These are phyloP conservation scores for Vicia faba DNA, from an alignment of 306 rosid species.

Conservation along the genomic window DNA sequence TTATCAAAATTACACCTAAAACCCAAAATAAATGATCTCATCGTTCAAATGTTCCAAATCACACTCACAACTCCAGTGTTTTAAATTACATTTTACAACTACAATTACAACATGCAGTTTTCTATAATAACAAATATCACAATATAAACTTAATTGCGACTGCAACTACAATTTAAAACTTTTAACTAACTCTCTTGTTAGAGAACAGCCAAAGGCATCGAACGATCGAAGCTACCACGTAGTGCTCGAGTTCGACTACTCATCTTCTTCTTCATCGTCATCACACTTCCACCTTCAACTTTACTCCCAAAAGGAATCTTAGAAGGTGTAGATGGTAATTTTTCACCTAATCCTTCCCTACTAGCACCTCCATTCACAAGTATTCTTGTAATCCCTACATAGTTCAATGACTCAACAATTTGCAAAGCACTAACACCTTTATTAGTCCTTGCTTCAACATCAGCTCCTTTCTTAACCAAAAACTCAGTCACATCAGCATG, in stretches of 20 bases:
- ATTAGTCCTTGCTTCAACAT: constrained; percentile 64
- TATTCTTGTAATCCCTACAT: constrained; percentile 68
- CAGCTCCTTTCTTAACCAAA: constrained; percentile 75
- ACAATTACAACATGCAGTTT: background rate
- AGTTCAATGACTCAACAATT: constrained; percentile 68
- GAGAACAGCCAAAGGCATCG: constrained; percentile 51
- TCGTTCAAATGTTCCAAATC: background rate
- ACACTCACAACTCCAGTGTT: background rate
- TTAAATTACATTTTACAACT: background rate
- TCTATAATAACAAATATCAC: background rate
- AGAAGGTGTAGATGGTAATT: background rate
- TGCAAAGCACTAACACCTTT: constrained; percentile 73
- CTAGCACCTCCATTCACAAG: constrained; percentile 59
- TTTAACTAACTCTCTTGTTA: background rate
- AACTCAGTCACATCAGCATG: constrained; percentile 62
- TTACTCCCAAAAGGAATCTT: constrained; percentile 36
- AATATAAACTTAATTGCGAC: background rate
- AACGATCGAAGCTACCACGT: constrained; percentile 47
- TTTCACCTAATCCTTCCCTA: constrained; percentile 30
- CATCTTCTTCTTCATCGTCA: constrained; percentile 39
- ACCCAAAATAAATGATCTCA: background rate
- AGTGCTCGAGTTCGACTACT: constrained; percentile 36
- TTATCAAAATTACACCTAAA: constrained; percentile 1
- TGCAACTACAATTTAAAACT: background rate
- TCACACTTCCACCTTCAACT: constrained; percentile 28